These are phyloP conservation scores for Raphanus sativus DNA, from an alignment of 345 rosid species.

Conservation along the genomic window DNA sequence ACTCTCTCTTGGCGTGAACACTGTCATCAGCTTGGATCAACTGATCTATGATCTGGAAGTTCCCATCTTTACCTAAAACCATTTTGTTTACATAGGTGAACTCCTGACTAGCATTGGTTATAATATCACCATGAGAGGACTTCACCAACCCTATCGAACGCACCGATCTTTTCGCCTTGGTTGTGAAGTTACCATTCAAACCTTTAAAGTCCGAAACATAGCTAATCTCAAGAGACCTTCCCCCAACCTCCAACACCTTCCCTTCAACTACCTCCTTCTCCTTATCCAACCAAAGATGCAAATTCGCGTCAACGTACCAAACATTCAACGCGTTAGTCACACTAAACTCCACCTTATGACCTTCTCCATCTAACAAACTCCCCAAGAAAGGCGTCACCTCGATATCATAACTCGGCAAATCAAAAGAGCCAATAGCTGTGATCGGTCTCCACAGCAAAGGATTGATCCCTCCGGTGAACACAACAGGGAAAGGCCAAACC, in stretches of 20 bases:
- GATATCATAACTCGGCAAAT: conserved; percentile 81
- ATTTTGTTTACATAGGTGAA: conserved; percentile 57
- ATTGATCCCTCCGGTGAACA: conserved; percentile 82
- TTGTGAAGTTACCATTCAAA: conserved; percentile 58
- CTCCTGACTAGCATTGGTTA: conserved; percentile 50
- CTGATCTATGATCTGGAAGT: conserved; percentile 64
- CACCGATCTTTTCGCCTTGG: conserved; percentile 54
- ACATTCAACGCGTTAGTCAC: conserved; percentile 79
- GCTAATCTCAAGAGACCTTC: conserved; percentile 43
- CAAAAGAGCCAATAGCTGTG: conserved; percentile 75
- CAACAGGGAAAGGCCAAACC: conserved; percentile 86
- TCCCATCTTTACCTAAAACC: conserved; percentile 52
- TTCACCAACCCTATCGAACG: conserved; percentile 60
- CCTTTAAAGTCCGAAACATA: conserved; percentile 49
- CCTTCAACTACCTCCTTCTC: conserved; percentile 52
- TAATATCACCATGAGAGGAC: conserved; percentile 64
- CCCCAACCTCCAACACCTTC: conserved; percentile 49
- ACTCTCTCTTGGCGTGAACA: conserved; percentile 37
- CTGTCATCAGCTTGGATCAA: conserved; percentile 52
- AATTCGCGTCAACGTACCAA: conserved; percentile 80
- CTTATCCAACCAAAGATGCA: conserved; percentile 80
- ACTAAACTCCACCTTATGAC: conserved; percentile 56
- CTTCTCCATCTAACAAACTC: conserved; percentile 63
- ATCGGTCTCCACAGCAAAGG: conserved; percentile 88
- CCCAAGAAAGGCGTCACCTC: conserved; percentile 77